Base-by-base conservation (phyloP, 148 eudicot genomes). In the Rhododendron vialii region DNA sequence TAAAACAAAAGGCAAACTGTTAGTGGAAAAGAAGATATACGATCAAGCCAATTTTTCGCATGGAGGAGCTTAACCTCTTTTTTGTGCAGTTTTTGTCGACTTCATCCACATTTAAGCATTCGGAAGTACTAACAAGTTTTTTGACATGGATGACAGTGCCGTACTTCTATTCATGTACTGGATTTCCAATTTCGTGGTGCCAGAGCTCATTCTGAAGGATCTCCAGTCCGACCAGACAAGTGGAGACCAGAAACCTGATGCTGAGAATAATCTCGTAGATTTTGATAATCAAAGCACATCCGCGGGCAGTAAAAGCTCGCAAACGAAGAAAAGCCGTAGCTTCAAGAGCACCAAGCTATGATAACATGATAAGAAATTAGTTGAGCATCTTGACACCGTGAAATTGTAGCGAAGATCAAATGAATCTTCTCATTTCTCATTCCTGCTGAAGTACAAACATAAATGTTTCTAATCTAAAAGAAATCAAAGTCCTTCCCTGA, bases 171-270 rank as follows among this genome's bases (percentile, higher is more conserved):
- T 90, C 71, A 73, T 81, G 65, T 91, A 90, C 86, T 90, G 93
- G 93, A 84, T 91, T 71, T 85, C 92, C 80, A 91, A 91, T 85
- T 91, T 91, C 51, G 89, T 88, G 7, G 90, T 91, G 88, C 93
- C 93, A 33, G 87, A 65, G 67, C 24, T 90, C 59, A 10, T 91
- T 18, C 4, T 80, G 36, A 91, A 89, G 73, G 91, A 91, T 53
- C 82, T 87, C 75, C 86, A 53, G 77, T 73, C 86, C 18, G 81
- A 87, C 18, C 24, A 88, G 20, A 65, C 65, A 18, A 76, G 67
- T 50, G 67, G 57, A 14, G 86, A 89, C 24, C 88, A 74, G 53
- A 87, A 82, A 50, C n/a, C 67, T 12, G 65, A 61, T 12, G 85
- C 45, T 5, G 80, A 75, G 20, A 80, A 80, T 26, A 63, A 63